A percentile compares a stretch with the other conserved stretches of the same genome.
These are phyloP conservation scores for Austroboletus novae-zelandiae DNA, from an alignment of 1,284 basidiomycete genomes.

Conservation along the genomic window DNA sequence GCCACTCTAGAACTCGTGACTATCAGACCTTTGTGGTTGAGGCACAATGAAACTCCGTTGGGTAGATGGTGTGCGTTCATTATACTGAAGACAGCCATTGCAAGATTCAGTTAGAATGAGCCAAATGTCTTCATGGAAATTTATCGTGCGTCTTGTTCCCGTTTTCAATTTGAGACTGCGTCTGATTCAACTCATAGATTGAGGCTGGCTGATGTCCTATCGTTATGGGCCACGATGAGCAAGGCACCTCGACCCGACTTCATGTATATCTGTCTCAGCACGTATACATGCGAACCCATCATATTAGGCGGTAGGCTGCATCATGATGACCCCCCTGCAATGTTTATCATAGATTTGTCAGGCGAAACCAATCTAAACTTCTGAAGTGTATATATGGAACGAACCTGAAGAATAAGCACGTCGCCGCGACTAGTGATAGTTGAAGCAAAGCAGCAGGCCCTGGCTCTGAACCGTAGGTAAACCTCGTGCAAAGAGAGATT, in stretches of 20 bases:
- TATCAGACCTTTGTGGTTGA: background rate
- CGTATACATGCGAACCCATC: background rate
- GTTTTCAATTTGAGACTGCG: constrained; percentile 15
- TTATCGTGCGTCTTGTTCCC: constrained; percentile 5
- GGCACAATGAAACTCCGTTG: constrained; percentile 3
- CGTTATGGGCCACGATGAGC: background rate
- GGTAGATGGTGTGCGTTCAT: background rate
- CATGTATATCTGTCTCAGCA: background rate
- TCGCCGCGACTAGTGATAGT: background rate
- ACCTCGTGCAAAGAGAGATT: background rate
- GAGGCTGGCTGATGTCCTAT: background rate
- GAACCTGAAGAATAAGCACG: background rate
- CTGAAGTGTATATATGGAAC: background rate
- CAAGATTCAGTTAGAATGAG: constrained; percentile 4
- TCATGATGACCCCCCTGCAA: background rate
- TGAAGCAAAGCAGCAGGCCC: background rate
- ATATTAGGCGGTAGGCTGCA: background rate
- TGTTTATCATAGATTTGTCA: background rate
- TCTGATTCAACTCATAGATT: constrained; percentile 7
- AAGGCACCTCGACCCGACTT: background rate
- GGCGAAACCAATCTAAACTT: background rate
- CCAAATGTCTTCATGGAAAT: constrained; percentile 7
- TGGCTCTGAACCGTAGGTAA: background rate
- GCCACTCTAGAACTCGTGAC: constrained; percentile 6
- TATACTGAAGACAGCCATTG: constrained; percentile 1